Base-by-base conservation (phyloP, 2,329 filamentous ascomycete species). In the Scedosporium boydii region DNA sequence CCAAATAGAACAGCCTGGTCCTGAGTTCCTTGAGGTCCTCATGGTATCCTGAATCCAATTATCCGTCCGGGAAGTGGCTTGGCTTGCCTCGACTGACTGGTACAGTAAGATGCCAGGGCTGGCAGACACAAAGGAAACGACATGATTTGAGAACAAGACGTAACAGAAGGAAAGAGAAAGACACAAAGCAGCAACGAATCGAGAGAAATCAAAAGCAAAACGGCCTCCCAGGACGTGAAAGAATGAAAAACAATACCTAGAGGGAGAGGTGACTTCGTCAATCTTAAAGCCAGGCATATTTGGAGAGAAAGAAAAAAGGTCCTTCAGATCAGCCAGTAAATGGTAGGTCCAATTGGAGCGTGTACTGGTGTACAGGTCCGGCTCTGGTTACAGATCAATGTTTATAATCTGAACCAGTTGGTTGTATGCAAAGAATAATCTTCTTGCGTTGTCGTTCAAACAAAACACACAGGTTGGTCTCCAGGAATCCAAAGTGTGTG, bases 161-260 rank as follows among this genome's bases (percentile, higher is more conserved):
- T 68, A 64, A 59, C 62, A 59, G 59, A 14, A 14, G 7, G 48
- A 21, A 18, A 55, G 6, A 7, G 18, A 41, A 51, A 12, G 21
- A 12, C 59, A 29, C 51, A 41, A 44, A 23, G 3, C 34, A 34
- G 23, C 16, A 62, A 46, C 29, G 9, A 26, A 55, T 26, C n/a
- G 10, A 23, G 21, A 38, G 16, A 58, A 60, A 61, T 34, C 55
- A 60, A 61, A 65, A 59, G 61, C 59, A 57, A 62, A 65, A 61
- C 58, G 61, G 60, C 60, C 60, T 62, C 60, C 64, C 67, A 66
- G 67, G 67, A 69, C 74, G 68, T 72, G 66, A 68, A 69, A 69
- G 73, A 77, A 78, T 73, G 73, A 77, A 79, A 79, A 79, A 78
- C 80, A 83, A 77, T 86, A 86, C 83, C 83, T 86, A 77, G 81